A percentile compares a stretch with the other conserved stretches of the same genome.
Conservation (phyloP, 768 basidiomycete species). For the Phylloporus sp. region DNA sequence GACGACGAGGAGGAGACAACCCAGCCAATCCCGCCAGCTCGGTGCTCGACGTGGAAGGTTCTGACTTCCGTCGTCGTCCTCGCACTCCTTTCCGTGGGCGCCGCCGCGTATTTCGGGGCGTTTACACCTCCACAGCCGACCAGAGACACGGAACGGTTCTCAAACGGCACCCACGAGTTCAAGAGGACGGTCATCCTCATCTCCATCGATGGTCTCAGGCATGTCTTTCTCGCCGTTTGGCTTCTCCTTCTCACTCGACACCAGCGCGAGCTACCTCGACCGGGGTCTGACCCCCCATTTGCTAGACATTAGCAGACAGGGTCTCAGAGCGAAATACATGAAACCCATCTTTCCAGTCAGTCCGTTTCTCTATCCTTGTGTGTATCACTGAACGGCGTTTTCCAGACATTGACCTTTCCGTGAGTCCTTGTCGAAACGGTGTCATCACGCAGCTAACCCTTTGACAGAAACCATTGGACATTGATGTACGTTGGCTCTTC, state of each 20-base stretch:
- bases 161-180: conserved; percentile 82
- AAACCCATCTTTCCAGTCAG: conserved; percentile 81
- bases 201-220: conserved; percentile 85
- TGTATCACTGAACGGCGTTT: conserved; percentile 1
- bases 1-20: conserved; percentile 9
- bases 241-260: not conserved
- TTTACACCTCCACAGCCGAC: not conserved
- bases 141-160: conserved; percentile 35
- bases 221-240: conserved; percentile 11
- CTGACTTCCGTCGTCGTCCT: conserved; percentile 12
- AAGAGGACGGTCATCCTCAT: conserved; percentile 77
- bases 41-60: conserved; percentile 4
- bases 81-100: conserved; percentile 13
- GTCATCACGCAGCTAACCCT: not conserved
- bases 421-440: conserved; percentile 36
- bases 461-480: conserved; percentile 81
- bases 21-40: not conserved
- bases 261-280: conserved; percentile 82
- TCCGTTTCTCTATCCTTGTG: conserved; percentile 29
- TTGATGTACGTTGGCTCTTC: conserved; percentile 51
- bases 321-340: conserved; percentile 85
- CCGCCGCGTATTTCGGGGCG: conserved; percentile 6
- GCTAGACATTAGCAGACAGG: conserved; percentile 72
- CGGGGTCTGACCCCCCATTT: conserved; percentile 81
- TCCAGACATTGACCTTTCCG: conserved; percentile 85